Evolutionary conservation across 768 basidiomycete species (phyloP), one percentile per base, ranked within the genome.

Genomic region (Austroboletus eburneus): DNA sequence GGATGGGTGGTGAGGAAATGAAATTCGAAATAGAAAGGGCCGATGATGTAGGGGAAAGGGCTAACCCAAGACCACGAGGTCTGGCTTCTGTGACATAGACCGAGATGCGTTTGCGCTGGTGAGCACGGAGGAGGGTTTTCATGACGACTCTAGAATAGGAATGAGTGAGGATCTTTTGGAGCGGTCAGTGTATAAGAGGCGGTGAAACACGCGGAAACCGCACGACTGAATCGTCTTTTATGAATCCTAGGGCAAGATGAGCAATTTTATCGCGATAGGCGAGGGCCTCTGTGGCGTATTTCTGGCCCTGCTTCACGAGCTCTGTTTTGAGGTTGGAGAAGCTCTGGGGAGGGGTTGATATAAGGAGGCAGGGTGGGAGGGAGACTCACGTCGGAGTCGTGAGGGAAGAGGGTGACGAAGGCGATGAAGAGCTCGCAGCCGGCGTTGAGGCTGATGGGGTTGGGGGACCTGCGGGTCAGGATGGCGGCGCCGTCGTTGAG

Each of bases 41-140:
- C 24, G 17, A 39, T 16, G 45, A 1, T 24, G 42, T 35, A 37
- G 42, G 43, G 45, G 35, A 40, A 41, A 52, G 48, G 43, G 72
- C 82, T 59, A 64, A 91, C 91, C 93, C 91, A 56, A 87, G 76
- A 59, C 87, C 89, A 63, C 80, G 81, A 65, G 95, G 93, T 53
- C 91, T 80, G 27, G 91, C 90, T 81, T 97, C 91, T 56, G 95
- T 97, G 48, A 99, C 95, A 66, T 92, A 98, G 32, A 99, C 95
- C 59, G 90, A 91, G 67, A 98, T 91, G 46, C 94, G 80, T 72
- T 98, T 97, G 64, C 79, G 81, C 61, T 85, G 76, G 65, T 95
- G 91, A 16, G 96, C 94, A 47, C 86, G 80, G 38, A 97, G 76
- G 43, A 99, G 77, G 29, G 94, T 87, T 68, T 91, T 84, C 72